These are phyloP conservation scores for Trichoderma koningii DNA, from an alignment of 2,329 filamentous ascomycete species.

Conservation along the genomic window DNA sequence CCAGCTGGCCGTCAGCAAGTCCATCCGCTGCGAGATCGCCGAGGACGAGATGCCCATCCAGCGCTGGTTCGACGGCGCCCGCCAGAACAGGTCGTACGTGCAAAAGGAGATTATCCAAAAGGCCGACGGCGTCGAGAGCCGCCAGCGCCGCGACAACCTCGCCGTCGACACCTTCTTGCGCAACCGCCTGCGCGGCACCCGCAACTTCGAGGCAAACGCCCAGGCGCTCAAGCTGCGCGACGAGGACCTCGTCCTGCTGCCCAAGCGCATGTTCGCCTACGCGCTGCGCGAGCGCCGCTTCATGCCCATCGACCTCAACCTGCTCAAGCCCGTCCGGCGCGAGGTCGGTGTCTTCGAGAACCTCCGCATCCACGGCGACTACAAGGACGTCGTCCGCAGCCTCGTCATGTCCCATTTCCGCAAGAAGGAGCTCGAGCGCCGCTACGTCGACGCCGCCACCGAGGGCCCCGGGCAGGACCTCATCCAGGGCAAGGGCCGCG, in stretches of 20 bases:
- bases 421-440: constrained; percentile 43
- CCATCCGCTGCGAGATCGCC: constrained; percentile 36
- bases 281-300: constrained; percentile 46
- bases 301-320: constrained; percentile 41
- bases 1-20: constrained; percentile 38
- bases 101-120: constrained; percentile 43
- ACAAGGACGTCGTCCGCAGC: constrained; percentile 46
- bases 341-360: constrained; percentile 45
- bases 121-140: constrained; percentile 41
- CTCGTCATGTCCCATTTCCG: constrained; percentile 47
- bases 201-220: constrained; percentile 39
- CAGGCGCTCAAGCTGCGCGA: constrained; percentile 35
- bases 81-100: constrained; percentile 38
- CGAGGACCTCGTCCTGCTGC: constrained; percentile 41
- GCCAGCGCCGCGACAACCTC: constrained; percentile 44
- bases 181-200: constrained; percentile 40
- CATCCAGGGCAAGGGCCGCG: constrained; percentile 49
- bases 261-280: constrained; percentile 47
- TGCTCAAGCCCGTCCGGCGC: constrained; percentile 41
- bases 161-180: constrained; percentile 40
- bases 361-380: constrained; percentile 44
- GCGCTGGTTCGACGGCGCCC: constrained; percentile 41
- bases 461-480: constrained; percentile 40
- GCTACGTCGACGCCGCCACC: constrained; percentile 35
- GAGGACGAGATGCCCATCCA: constrained; percentile 44